These are phyloP conservation scores for Coccomyxa sp. DNA, from an alignment of 139 green algal species.

Conservation along the genomic window DNA sequence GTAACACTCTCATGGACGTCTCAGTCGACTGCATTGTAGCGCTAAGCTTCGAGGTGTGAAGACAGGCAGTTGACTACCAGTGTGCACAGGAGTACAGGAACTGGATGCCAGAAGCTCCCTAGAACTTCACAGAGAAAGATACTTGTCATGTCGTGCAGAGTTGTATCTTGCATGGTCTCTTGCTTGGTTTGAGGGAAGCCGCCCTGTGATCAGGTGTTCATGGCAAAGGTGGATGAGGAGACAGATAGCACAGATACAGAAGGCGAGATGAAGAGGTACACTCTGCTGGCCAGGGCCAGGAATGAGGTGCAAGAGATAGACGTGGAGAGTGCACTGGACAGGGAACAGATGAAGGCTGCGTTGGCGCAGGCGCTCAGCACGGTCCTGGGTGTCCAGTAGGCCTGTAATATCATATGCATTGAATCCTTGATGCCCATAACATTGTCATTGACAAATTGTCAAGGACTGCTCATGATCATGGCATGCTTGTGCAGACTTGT, in stretches of 20 bases:
- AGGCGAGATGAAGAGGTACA: not conserved
- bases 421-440: too few species aligned
- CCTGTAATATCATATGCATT: too few species aligned
- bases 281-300: not conserved
- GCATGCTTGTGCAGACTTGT: too few species aligned
- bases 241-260: not conserved
- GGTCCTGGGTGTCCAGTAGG: not conserved
- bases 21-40: too few species aligned
- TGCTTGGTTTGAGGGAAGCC: not conserved
- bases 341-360: not conserved
- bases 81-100: not conserved
- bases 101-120: not conserved
- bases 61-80: too few species aligned
- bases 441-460: too few species aligned
- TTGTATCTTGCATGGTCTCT: not conserved
- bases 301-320: conserved; percentile 5
- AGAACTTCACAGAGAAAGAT: not conserved
- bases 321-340: not conserved
- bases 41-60: too few species aligned
- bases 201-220: not conserved
- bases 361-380: not conserved
- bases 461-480: too few species aligned
- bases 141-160: not conserved
- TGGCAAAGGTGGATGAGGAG: not conserved
- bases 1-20: too few species aligned